Base-by-base conservation (phyloP, 352 stramenopile genomes). In the Pythium rishiriense region DNA sequence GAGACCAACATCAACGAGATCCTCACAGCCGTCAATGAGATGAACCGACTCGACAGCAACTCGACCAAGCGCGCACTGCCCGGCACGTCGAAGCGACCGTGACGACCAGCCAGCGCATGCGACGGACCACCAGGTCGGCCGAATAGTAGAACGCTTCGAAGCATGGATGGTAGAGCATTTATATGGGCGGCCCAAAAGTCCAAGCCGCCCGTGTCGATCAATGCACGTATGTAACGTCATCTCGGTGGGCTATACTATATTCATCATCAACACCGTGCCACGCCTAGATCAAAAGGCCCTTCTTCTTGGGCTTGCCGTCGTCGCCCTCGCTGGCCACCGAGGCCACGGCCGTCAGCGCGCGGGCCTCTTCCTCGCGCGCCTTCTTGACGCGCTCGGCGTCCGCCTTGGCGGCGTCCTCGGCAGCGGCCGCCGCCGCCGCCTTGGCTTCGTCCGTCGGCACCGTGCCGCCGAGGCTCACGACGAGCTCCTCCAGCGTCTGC, bases 1-100 rank as follows among this genome's bases (percentile, higher is more conserved):
- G 97, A 99, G 77, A 99, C 97, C 31, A 99, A 99, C 87, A 99
- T 99, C 76, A 97, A 97, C 72, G 79, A 97, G 49, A 97, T 99
- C 67, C 81, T 99, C 62, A 93, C 93, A 63, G 91, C 96, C 21
- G 95, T 99, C 59, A 98, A 98, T 72, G 96, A 99, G 76, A 98
- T 99, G 86, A 97, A 97, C 62, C 96, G 90, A 59, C 85, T 98
- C 72, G 88, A 98, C 74, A 85, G 73, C 66, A 69, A 86, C 63
- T 93, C 84, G 24, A 88, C 75, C 56, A 90, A 88, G 76, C 84
- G 86, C 19, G 85, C 83, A 58, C 73, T 94, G 39, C 82, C 87
- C 22, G 84, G 80, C 15, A 78, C 81, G 15, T 84, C 82, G 50
- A 94, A 92, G 70, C 86, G 76, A 39, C 66, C 66, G 29, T 73